Evolutionary conservation across 441 rosid species (phyloP).

Genomic region (Erodium moschatum): DNA sequence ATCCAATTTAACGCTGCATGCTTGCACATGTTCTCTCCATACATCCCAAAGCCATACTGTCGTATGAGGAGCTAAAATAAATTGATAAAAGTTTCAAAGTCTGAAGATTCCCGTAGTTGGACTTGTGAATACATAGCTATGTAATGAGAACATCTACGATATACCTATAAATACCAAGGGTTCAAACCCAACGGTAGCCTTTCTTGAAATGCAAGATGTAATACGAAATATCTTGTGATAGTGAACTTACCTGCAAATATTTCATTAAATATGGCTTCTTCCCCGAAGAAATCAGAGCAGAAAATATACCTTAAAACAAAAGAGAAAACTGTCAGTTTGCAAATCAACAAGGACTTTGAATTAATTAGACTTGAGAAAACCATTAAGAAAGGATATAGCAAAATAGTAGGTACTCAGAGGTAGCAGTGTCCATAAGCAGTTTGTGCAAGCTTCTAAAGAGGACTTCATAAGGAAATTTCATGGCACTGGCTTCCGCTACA

Average conservation of each 20-base stretch:
- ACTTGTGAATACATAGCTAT: neutral
- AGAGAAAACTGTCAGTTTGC: conserved; percentile 12
- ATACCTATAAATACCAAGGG: neutral
- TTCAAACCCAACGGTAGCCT: neutral
- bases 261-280: conserved; percentile 78
- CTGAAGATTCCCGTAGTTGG: neutral
- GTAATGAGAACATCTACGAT: neutral
- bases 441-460: conserved; percentile 95
- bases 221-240: neutral
- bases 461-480: conserved; percentile 93
- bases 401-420: conserved; percentile 65
- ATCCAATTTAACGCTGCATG: neutral
- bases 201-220: neutral
- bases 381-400: conserved; percentile 21
- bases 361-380: conserved; percentile 7
- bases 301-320: conserved; percentile 65
- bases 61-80: neutral
- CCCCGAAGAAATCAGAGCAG: conserved; percentile 95
- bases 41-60: neutral
- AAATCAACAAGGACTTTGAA: neutral
- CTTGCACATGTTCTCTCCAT: neutral
- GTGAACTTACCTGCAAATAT: conserved; percentile 64
- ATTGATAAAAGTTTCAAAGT: neutral
- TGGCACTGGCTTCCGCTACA: conserved; percentile 94
- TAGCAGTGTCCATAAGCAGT: conserved; percentile 97